Percentiles rank a stretch among this genome's conserved stretches.
These are phyloP conservation scores for Fusarium sp. DNA, from an alignment of 2,329 filamentous ascomycete species.

Conservation along the genomic window DNA sequence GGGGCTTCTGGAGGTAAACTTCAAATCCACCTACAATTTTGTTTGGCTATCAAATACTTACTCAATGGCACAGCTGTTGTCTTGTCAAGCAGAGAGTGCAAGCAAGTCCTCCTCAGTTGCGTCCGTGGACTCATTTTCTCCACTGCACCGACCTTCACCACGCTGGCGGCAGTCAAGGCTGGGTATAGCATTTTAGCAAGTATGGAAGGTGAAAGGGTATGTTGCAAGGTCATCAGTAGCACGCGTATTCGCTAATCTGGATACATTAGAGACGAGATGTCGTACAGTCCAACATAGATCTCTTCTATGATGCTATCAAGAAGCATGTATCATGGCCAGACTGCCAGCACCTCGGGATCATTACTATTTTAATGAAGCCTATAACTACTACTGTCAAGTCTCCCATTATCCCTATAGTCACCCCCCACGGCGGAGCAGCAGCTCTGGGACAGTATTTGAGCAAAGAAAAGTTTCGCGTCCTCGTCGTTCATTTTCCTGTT, in stretches of 20 bases:
- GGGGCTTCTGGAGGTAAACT: not conserved
- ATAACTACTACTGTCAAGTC: not conserved
- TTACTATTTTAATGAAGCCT: not conserved
- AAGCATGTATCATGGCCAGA: not conserved
- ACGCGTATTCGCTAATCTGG: fast-evolving
- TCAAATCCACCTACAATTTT: not conserved
- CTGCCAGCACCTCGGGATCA: not conserved
- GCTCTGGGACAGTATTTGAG: not conserved
- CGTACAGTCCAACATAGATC: not conserved
- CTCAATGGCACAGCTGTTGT: not conserved
- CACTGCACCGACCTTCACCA: not conserved
- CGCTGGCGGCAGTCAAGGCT: not conserved
- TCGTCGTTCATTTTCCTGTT: not conserved
- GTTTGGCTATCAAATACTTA: not conserved
- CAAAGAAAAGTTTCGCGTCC: not conserved
- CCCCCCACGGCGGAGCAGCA: not conserved
- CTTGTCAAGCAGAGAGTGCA: not conserved
- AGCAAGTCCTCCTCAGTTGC: not conserved
- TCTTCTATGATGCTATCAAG: not conserved
- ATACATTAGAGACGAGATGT: not conserved
- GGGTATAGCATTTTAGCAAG: not conserved
- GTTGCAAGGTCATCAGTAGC: fast-evolving
- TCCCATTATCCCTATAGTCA: not conserved
- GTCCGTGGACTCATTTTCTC: constrained; percentile 1
- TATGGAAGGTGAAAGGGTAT: not conserved